phyloP scores from a whole-genome alignment of 352 stramenopile genomes.

The Aphanomyces euteiches region DNA sequence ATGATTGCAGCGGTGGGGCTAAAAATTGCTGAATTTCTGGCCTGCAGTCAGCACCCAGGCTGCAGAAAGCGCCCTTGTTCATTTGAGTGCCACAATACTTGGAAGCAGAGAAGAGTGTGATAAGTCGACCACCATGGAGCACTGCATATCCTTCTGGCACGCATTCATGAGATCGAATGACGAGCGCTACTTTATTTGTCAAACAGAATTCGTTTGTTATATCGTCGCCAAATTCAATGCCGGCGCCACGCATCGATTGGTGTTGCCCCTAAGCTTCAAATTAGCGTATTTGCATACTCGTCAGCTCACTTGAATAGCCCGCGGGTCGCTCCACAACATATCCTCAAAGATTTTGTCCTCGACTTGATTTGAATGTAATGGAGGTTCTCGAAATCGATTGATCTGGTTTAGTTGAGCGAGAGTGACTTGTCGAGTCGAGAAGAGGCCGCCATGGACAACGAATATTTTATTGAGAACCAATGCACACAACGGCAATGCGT shows the following conservation, averaged over 20 bases:
- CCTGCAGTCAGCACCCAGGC: constrained; percentile 45
- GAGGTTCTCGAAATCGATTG: constrained; percentile 49
- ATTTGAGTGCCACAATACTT: constrained; percentile 48
- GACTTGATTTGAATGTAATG: constrained; percentile 40
- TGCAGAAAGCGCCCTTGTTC: constrained; percentile 56
- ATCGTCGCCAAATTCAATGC: constrained; percentile 57
- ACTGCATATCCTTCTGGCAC: constrained; percentile 52
- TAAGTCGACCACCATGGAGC: constrained; percentile 38
- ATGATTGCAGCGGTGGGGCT: constrained; percentile 28
- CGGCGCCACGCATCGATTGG: constrained; percentile 41
- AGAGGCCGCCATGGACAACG: constrained; percentile 68
- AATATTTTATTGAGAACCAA: constrained; percentile 56
- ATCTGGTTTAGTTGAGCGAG: constrained; percentile 48
- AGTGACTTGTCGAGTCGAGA: constrained; percentile 43
- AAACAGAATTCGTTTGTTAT: constrained; percentile 55
- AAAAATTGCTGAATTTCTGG: constrained; percentile 62
- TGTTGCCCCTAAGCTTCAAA: constrained; percentile 20
- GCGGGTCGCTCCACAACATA: constrained; percentile 54
- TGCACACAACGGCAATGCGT: constrained; percentile 49
- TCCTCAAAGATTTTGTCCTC: constrained; percentile 54
- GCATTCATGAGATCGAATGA: constrained; percentile 71
- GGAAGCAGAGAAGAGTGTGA: constrained; percentile 55
- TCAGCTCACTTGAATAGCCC: constrained; percentile 31
- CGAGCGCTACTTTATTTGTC: constrained; percentile 48
- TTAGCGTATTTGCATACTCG: background rate